These are phyloP conservation scores for Trichoderma koningii DNA, from an alignment of 2,329 filamentous ascomycete species.

Conservation along the genomic window DNA sequence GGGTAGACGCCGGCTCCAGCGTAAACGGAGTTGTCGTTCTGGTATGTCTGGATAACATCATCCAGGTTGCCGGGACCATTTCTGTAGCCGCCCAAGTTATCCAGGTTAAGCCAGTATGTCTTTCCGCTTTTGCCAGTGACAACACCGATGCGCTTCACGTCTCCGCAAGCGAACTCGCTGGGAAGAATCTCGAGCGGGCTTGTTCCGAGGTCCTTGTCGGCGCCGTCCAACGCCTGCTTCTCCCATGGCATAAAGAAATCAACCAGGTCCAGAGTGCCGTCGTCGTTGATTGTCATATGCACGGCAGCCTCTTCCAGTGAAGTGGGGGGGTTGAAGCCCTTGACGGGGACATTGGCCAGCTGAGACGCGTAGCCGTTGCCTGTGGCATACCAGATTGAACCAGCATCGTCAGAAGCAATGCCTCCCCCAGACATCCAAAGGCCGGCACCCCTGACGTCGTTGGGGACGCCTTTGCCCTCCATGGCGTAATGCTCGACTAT, in stretches of 20 bases:
- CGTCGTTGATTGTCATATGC: conserved; percentile 45
- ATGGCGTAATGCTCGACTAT: conserved; percentile 46
- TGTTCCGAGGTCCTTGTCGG: conserved; percentile 54
- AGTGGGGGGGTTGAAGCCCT: conserved; percentile 43
- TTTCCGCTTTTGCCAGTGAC: conserved; percentile 55
- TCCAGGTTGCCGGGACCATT: conserved; percentile 43
- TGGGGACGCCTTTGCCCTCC: conserved; percentile 44
- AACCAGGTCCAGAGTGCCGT: conserved; percentile 47
- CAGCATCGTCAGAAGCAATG: conserved; percentile 43
- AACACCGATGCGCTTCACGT: conserved; percentile 50
- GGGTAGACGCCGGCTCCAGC: conserved; percentile 52
- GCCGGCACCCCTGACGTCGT: conserved; percentile 45
- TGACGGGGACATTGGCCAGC: conserved; percentile 42
- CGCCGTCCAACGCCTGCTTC: conserved; percentile 52
- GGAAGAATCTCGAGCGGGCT: conserved; percentile 48
- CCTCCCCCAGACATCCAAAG: conserved; percentile 49
- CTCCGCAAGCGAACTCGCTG: conserved; percentile 46
- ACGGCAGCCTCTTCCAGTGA: conserved; percentile 50
- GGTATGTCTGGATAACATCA: conserved; percentile 49
- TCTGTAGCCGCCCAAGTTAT: conserved; percentile 45
- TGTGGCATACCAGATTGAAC: conserved; percentile 44
- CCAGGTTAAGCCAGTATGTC: conserved; percentile 48
- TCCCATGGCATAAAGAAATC: conserved; percentile 60
- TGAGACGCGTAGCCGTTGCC: conserved; percentile 48
- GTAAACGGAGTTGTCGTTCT: conserved; percentile 49